phyloP scores from a whole-genome alignment of 2,329 filamentous ascomycete genomes.

The Cercospora janseana region DNA sequence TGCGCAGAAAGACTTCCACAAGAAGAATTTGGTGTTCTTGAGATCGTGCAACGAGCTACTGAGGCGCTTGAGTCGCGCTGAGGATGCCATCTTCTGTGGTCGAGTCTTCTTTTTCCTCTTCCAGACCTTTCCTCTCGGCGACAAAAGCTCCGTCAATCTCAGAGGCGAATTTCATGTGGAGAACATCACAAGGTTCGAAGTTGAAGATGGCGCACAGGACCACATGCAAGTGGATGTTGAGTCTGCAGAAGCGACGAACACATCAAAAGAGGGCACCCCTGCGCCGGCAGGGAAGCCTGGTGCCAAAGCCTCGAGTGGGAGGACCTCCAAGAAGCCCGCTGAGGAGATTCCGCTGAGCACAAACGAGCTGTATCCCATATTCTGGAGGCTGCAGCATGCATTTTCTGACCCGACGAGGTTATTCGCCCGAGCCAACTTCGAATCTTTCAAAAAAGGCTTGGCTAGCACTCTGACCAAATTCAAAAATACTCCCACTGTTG shows the following conservation, averaged over 20 bases:
- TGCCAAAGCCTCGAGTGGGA: conserved; percentile 29
- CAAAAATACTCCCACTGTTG: conserved; percentile 64
- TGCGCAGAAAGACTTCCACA: conserved; percentile 73
- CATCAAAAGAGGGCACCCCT: conserved; percentile 28
- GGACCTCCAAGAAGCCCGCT: conserved; percentile 26
- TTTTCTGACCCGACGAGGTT: conserved; percentile 87
- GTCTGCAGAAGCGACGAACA: conserved; percentile 14
- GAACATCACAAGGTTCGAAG: conserved; percentile 84
- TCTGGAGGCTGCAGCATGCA: conserved; percentile 88
- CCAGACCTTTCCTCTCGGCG: conserved; percentile 92
- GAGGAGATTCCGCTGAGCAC: conserved; percentile 59
- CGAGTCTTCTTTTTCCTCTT: conserved; percentile 98
- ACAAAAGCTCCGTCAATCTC: conserved; percentile 95
- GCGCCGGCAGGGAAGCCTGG: conserved; percentile 27
- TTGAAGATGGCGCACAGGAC: conserved; percentile 37
- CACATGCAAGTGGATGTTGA: conserved; percentile 65
- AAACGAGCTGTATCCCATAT: conserved; percentile 78
- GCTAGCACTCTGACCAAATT: conserved; percentile 70
- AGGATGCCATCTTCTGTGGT: conserved; percentile 96
- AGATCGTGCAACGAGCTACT: conserved; percentile 92
- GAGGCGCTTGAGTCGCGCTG: conserved; percentile 87
- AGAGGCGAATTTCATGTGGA: conserved; percentile 94
- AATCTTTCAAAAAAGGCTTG: conserved; percentile 61
- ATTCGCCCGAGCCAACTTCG: conserved; percentile 68
- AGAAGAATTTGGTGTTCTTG: conserved; percentile 86